These are phyloP conservation scores for Mesotaenium endlicherianum DNA, from an alignment of 139 green algal species.

Conservation along the genomic window DNA sequence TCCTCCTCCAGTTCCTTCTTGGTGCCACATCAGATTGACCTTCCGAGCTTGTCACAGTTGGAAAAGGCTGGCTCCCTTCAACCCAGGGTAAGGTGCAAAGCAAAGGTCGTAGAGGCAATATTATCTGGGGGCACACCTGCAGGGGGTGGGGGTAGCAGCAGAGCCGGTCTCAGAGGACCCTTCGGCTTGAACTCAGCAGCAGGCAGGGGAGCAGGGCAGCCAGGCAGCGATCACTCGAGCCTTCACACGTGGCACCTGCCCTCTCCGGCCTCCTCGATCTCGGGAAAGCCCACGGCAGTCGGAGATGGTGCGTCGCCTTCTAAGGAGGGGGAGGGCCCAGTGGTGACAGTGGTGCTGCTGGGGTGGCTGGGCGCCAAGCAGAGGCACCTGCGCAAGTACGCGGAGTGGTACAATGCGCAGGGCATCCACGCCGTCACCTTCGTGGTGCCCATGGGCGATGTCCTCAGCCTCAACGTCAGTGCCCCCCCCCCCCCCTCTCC, in stretches of 20 bases:
- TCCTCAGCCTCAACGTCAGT: slow-evolving; percentile 19
- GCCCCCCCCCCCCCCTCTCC: background rate
- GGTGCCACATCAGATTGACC: too few relatives aligned
- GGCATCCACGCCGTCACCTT: slow-evolving; percentile 45
- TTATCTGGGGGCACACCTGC: too few relatives aligned
- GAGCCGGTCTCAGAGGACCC: too few relatives aligned
- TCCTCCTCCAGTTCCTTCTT: too few relatives aligned
- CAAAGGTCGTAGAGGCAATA: too few relatives aligned
- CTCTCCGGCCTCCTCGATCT: background rate
- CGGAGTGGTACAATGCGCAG: slow-evolving; percentile 41
- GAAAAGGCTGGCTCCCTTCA: too few relatives aligned
- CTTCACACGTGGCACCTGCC: background rate
- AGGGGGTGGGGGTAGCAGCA: too few relatives aligned
- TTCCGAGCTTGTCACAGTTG: too few relatives aligned
- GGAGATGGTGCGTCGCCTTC: background rate
- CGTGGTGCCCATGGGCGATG: slow-evolving; percentile 24
- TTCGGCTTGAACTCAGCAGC: too few relatives aligned
- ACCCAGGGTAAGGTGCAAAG: too few relatives aligned
- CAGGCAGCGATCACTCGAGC: too few relatives aligned
- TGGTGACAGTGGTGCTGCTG: slow-evolving; percentile 42
- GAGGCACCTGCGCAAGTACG: slow-evolving; percentile 38
- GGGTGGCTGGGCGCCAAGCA: slow-evolving; percentile 50
- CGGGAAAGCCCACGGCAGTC: background rate
- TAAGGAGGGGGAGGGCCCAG: background rate
- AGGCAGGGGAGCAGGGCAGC: too few relatives aligned